Conservation (phyloP, 495 filamentous ascomycete species). For the Monascus purpureus region DNA sequence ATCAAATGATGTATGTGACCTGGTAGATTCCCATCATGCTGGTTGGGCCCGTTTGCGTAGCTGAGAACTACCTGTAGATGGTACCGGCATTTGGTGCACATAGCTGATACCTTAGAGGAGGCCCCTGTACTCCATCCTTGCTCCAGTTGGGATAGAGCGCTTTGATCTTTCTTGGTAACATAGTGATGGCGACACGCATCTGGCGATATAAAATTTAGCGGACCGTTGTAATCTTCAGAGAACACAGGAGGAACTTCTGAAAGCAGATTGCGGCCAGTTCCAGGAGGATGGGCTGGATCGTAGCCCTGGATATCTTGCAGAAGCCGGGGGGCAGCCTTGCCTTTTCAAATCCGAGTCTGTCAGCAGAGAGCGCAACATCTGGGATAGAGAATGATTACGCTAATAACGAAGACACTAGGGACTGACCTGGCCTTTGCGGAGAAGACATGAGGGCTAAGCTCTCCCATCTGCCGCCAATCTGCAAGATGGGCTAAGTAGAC, state of each 20-base stretch:
- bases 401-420: constrained; percentile 1
- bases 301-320: constrained; percentile 42
- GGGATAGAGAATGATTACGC: no score
- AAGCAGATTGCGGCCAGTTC: constrained; percentile 38
- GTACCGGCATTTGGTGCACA: constrained; percentile 42
- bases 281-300: constrained; percentile 36
- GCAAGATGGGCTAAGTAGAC: no score
- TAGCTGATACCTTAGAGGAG: constrained; percentile 35
- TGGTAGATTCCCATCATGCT: constrained; percentile 3
- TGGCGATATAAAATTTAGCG: constrained; percentile 19
- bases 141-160: constrained; percentile 25
- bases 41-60: constrained; percentile 14
- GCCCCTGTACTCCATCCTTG: constrained; percentile 20
- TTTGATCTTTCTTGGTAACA: constrained; percentile 39
- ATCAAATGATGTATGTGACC: constrained; percentile 36
- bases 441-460: constrained; percentile 20
- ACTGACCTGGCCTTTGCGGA: constrained; percentile 22
- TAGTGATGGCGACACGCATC: constrained; percentile 42
- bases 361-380: no score
- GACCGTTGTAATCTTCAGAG: constrained; percentile 15
- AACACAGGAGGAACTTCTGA: constrained; percentile 35
- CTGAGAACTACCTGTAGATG: constrained; percentile 40
- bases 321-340: constrained; percentile 50
- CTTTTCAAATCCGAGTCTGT: constrained; percentile 24
- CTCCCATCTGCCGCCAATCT: constrained; percentile 8